phyloP scores from a whole-genome alignment of 164 flowering plant species.

The Macadamia tetraphylla region DNA sequence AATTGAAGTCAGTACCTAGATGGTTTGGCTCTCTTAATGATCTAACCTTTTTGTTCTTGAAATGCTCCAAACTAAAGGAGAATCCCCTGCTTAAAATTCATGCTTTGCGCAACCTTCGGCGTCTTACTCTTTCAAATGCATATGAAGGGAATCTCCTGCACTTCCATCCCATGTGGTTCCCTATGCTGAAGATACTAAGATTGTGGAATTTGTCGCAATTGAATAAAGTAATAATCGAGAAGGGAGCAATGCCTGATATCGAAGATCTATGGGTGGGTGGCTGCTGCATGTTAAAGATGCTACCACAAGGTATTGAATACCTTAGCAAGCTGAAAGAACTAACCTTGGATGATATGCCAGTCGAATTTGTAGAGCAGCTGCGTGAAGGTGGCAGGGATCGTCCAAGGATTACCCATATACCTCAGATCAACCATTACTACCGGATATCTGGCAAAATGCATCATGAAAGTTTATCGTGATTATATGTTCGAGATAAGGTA shows the following conservation, averaged over 20 bases:
- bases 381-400: background rate
- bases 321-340: constrained; percentile 2
- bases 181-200: background rate
- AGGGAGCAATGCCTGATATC: background rate
- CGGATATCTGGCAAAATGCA: no score
- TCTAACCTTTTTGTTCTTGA: background rate
- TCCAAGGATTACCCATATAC: background rate
- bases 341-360: background rate
- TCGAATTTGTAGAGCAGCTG: background rate
- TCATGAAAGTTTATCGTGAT: no score
- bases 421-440: background rate
- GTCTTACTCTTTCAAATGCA: constrained; percentile 5
- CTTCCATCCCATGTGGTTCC: background rate
- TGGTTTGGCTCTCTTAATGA: background rate
- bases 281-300: background rate
- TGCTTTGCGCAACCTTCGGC: background rate
- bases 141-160: background rate
- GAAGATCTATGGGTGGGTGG: background rate
- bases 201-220: background rate
- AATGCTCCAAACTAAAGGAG: background rate
- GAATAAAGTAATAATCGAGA: background rate
- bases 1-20: background rate
- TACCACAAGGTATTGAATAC: constrained; percentile 7
- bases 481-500: no score
- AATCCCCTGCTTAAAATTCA: constrained; percentile 1